These are phyloP conservation scores for Ilex asprella DNA, from an alignment of 257 asterid species.

Conservation along the genomic window DNA sequence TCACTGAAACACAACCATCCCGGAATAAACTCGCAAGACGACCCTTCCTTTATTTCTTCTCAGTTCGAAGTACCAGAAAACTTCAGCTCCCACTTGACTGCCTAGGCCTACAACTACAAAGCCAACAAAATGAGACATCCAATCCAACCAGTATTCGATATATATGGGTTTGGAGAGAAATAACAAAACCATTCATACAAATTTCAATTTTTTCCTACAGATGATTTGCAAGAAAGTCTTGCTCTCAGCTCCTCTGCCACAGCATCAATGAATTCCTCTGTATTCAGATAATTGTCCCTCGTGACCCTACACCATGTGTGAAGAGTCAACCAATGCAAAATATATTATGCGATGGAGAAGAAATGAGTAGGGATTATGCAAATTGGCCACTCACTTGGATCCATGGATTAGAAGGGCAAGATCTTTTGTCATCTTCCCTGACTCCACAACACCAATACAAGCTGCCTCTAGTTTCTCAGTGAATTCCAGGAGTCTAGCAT, in stretches of 20 bases:
- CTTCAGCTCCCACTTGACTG: too few species aligned
- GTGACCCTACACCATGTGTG: constrained; percentile 40
- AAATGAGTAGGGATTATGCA: not conserved
- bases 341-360: not conserved
- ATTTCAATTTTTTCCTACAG: not conserved
- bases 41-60: too few species aligned
- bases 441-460: constrained; percentile 80
- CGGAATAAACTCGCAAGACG: too few species aligned
- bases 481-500: constrained; percentile 76
- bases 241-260: constrained; percentile 85
- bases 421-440: constrained; percentile 98
- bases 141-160: too few species aligned
- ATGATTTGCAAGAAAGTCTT: constrained; percentile 46
- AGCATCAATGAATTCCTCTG: constrained; percentile 89
- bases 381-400: constrained; percentile 52
- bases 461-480: constrained; percentile 91
- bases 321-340: not conserved
- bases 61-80: too few species aligned
- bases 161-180: too few species aligned
- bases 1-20: too few species aligned
- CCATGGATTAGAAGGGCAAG: constrained; percentile 93
- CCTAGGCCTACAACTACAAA: too few species aligned
- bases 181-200: too few species aligned
- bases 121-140: too few species aligned
- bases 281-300: constrained; percentile 65